Base-by-base conservation (phyloP, 495 filamentous ascomycete genomes). In the Talaromyces stipitatus region DNA sequence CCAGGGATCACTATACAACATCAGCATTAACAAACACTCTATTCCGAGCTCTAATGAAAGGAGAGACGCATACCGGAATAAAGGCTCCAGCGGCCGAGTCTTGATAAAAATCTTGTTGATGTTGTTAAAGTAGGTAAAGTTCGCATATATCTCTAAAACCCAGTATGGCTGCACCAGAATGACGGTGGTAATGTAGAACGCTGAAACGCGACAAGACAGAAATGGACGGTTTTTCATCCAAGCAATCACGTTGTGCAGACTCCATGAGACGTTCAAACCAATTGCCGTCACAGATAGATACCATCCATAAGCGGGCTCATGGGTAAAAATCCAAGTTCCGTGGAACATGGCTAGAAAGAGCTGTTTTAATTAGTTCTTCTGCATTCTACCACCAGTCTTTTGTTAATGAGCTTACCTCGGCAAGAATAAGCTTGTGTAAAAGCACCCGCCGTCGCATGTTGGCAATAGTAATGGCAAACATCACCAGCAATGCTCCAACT, bases 151-250 rank as follows among this genome's bases (percentile, higher is more conserved):
- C 61, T 79, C 75, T 0, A 78, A 45, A 16, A 74, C 61, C 75
- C 74, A 78, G 53, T 77, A 77, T 5, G 72, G 76, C 65, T 68
- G 70, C 23, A 61, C 70, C 16, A 78, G 63, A 1, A 68, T 26
- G 4, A 78, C 66, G 2, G 75, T 78, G 36, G 60, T 47, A 29
- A 78, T 73, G 55, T 75, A 78, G 50, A 73, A 56, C 4, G 59
- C 33, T 1, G 72, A 74, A 11, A 70, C 64, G 6, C 59, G 57
- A 0, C 62, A 65, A 0, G 66, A 68, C 7, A 79, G 58, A 30
- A 79, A 79, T 0, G 76, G 75, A 29, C 63, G 60, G 22, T 71
- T 75, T 59, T 79, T 79, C 64, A 79, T 72, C 75, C 75, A 79
- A 1, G 76, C 70, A 41, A 79, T 74, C 24, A 78, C 68, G 55